phyloP scores from a whole-genome alignment of 768 basidiomycete genomes.

The Exidia glandulosa region DNA sequence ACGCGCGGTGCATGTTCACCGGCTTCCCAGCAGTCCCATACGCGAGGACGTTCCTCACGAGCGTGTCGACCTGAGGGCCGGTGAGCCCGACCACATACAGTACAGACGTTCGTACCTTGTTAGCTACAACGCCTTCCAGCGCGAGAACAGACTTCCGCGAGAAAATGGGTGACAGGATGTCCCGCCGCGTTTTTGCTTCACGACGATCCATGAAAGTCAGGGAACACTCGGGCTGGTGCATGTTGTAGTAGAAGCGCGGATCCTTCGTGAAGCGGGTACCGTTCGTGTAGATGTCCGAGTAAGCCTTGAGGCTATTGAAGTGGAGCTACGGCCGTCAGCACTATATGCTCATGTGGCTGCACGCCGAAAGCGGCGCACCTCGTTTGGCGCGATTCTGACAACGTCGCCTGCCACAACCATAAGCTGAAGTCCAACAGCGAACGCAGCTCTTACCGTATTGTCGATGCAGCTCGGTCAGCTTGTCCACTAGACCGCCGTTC shows the following conservation, averaged over 20 bases:
- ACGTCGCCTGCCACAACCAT: constrained; percentile 20
- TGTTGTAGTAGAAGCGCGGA: constrained; percentile 24
- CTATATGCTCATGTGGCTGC: neutral
- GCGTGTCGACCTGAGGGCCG: constrained; percentile 21
- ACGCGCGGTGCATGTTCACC: constrained; percentile 26
- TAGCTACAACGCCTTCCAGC: constrained; percentile 24
- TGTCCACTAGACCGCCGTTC: constrained; percentile 14
- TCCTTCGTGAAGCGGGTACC: constrained; percentile 25
- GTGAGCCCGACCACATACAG: neutral
- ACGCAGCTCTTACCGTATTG: constrained; percentile 22
- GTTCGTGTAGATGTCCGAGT: constrained; percentile 27
- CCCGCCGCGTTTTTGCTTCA: constrained; percentile 24
- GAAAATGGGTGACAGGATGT: constrained; percentile 29
- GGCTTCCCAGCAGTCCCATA: neutral
- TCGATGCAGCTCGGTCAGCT: constrained; percentile 25
- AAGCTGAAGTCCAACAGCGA: neutral
- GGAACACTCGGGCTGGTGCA: constrained; percentile 27
- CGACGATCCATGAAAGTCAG: constrained; percentile 25
- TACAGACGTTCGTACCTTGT: constrained; percentile 12
- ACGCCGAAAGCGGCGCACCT: constrained; percentile 17
- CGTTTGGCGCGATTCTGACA: constrained; percentile 28
- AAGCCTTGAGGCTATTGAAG: constrained; percentile 30
- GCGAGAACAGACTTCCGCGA: constrained; percentile 29
- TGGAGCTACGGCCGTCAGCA: constrained; percentile 23
- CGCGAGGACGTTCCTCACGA: constrained; percentile 1